Evolutionary conservation across 2,329 filamentous ascomycete species (phyloP), one percentile per base, ranked within the genome.

Genomic region (Sphaerulina vaccinii): DNA sequence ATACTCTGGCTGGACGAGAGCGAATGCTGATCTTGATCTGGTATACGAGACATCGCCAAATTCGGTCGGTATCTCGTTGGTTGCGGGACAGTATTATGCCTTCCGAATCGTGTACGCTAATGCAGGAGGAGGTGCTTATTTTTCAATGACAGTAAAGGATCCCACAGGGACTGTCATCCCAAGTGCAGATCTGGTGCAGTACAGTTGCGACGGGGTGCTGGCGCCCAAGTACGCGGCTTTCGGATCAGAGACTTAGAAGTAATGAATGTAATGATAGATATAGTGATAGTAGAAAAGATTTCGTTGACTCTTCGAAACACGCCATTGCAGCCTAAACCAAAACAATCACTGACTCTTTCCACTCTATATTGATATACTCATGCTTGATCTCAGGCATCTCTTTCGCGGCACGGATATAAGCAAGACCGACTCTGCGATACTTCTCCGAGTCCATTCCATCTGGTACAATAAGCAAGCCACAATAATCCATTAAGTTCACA

Each of bases 1-100:
- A 1, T 53, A 60, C 33, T 51, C 49, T 1, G 62, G 62, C 6
- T 63, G 57, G 54, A 61, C 48, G 3, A 40, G 56, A 9, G 27
- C 53, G 6, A 58, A 58, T 6, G 48, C 56, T 0, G 42, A 71
- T 15, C 19, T 38, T 32, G 32, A 22, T n/a, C 21, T 21, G 22
- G 22, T 27, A 15, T 47, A 47, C n/a, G 43, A 11, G 3, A 18
- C 24, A 4, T 27, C 41, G 8, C 41, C 41, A n/a, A n/a, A n/a
- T n/a, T n/a, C n/a, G n/a, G n/a, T n/a, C n/a, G 7, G 24, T 24
- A 15, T 21, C 21, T 23, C 29, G 15, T 27, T 45, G 39, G 40
- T 10, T 29, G 22, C 39, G 16, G 49, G 40, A 10, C 43, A 6
- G n/a, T 45, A 24, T 3, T 19, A 16, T 16, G 8, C 48, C 6